Evolutionary conservation across 306 rosid genomes (phyloP).

Genomic region (Oxytropis ochrocephala): DNA sequence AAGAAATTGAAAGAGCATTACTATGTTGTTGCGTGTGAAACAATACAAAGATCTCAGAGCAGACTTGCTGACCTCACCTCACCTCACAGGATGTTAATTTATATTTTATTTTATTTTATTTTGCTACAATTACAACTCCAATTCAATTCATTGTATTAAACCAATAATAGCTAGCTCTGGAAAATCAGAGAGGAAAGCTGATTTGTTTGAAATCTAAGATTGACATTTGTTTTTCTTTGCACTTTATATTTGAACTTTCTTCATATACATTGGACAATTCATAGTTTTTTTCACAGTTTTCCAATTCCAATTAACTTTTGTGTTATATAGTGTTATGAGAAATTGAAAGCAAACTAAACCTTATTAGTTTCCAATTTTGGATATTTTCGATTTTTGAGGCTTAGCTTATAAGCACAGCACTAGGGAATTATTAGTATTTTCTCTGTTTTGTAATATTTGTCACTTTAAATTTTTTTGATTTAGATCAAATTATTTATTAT

Average conservation of each 20-base stretch:
- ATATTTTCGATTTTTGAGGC: too few species aligned
- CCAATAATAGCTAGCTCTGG: not conserved
- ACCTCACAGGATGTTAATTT: not conserved
- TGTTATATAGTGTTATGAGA: too few species aligned
- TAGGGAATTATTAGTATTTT: too few species aligned
- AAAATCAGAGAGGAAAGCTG: not conserved
- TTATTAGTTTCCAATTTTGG: too few species aligned
- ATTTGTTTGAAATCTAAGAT: not conserved
- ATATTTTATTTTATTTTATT: not conserved
- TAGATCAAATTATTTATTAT: too few species aligned
- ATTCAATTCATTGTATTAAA: not conserved
- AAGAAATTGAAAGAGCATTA: not conserved
- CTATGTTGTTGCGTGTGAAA: constrained; percentile 20
- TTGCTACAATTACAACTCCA: not conserved
- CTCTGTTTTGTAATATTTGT: not conserved
- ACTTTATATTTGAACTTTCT: not conserved
- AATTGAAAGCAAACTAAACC: too few species aligned
- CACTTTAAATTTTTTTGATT: too few species aligned
- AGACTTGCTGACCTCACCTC: not conserved
- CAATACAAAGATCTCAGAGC: constrained; percentile 7
- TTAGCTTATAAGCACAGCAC: too few species aligned
- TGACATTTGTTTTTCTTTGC: not conserved
- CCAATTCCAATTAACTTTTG: not conserved
- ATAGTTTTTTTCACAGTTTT: not conserved
- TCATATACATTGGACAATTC: not conserved